Percentiles rank a stretch among this genome's conserved stretches.
phyloP scores from a whole-genome alignment of 768 basidiomycete genomes.

The Lentinula boryana region DNA sequence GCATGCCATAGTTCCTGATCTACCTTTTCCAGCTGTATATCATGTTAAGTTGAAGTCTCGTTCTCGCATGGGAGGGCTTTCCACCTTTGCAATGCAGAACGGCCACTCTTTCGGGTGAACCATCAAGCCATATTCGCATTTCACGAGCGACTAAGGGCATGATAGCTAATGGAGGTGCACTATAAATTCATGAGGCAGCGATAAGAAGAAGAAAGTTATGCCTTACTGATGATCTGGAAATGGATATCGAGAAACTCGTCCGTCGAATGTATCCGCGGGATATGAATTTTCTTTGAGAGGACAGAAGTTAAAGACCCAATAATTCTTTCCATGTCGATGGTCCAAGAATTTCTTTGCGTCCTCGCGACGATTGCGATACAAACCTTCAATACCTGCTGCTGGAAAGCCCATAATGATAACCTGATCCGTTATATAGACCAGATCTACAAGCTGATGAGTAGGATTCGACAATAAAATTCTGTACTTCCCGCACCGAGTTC shows the following conservation, averaged over 20 bases:
- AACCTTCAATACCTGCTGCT: slow-evolving; percentile 67
- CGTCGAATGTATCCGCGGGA: slow-evolving; percentile 58
- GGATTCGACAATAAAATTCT: neutral
- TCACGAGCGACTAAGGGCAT: slow-evolving; percentile 70
- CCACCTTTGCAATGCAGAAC: slow-evolving; percentile 87
- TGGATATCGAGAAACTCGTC: slow-evolving; percentile 77
- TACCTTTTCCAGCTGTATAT: slow-evolving; percentile 67
- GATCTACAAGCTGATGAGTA: slow-evolving; percentile 26
- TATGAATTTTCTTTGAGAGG: slow-evolving; percentile 80
- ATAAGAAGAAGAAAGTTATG: neutral
- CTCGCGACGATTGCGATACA: slow-evolving; percentile 74
- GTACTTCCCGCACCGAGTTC: slow-evolving; percentile 51
- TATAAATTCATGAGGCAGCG: slow-evolving; percentile 15
- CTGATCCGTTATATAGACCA: slow-evolving; percentile 68
- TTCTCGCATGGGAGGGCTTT: neutral
- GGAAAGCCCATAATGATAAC: slow-evolving; percentile 85
- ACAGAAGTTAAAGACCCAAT: slow-evolving; percentile 88
- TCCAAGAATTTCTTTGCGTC: slow-evolving; percentile 76
- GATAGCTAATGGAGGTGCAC: slow-evolving; percentile 72
- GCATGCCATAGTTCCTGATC: slow-evolving; percentile 84
- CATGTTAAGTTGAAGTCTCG: neutral
- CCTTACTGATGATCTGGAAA: slow-evolving; percentile 88
- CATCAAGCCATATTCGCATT: slow-evolving; percentile 67
- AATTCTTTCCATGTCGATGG: slow-evolving; percentile 66
- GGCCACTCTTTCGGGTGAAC: slow-evolving; percentile 58